These are phyloP conservation scores for Hypomontagnella submonticulosa DNA, from an alignment of 495 filamentous ascomycete species.

Conservation along the genomic window DNA sequence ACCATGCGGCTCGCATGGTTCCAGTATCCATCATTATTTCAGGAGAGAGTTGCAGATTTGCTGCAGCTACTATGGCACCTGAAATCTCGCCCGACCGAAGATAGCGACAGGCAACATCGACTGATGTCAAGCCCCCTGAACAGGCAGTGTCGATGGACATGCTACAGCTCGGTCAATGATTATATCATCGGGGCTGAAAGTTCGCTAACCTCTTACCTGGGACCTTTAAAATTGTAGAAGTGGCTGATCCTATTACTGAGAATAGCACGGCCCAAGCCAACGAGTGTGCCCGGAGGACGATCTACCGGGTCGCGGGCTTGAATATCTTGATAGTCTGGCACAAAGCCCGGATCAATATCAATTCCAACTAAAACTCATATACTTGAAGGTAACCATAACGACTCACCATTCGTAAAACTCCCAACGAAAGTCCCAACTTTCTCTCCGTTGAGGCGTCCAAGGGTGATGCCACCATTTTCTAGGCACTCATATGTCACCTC, in stretches of 20 bases:
- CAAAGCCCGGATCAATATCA: slow-evolving; percentile 60
- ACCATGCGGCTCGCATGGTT: slow-evolving; percentile 24
- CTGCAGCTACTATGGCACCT: slow-evolving; percentile 14
- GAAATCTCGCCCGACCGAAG: slow-evolving; percentile 4
- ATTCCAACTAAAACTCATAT: too few species aligned
- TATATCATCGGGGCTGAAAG: too few species aligned
- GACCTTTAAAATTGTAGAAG: slow-evolving; percentile 31
- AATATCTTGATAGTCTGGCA: slow-evolving; percentile 71
- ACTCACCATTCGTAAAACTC: slow-evolving; percentile 71
- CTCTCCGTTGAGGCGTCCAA: slow-evolving; percentile 73
- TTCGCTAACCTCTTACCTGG: slow-evolving; percentile 10
- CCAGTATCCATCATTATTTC: slow-evolving; percentile 13
- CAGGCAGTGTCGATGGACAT: slow-evolving; percentile 53
- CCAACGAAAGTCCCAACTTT: slow-evolving; percentile 62
- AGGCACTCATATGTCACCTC: slow-evolving; percentile 83
- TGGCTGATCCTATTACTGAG: slow-evolving; percentile 38
- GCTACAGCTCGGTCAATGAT: too few species aligned
- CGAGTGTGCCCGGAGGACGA: not conserved
- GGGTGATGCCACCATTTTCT: slow-evolving; percentile 81
- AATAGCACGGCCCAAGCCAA: slow-evolving; percentile 24
- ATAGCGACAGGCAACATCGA: slow-evolving; percentile 50
- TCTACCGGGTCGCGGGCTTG: slow-evolving; percentile 23
- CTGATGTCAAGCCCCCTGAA: slow-evolving; percentile 48
- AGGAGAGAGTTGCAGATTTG: slow-evolving; percentile 17
- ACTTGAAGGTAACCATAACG: too few species aligned